Evolutionary conservation across 192 early-diverging fungal species (phyloP), one percentile per base, ranked within the genome.

Genomic region (Coemansia erecta): DNA sequence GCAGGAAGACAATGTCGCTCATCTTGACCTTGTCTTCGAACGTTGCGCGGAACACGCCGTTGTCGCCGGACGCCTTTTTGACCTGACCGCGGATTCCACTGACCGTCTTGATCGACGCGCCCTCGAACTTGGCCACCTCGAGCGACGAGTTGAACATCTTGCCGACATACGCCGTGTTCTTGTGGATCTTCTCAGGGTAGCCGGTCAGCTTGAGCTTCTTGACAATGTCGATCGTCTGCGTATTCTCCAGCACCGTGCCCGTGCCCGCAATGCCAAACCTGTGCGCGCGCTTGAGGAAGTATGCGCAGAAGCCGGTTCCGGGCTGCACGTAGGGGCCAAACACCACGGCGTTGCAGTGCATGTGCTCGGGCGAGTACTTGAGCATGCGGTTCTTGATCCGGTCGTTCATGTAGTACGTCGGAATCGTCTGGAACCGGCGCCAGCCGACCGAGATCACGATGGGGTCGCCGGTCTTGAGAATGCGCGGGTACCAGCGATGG

Each of bases 131-230:
- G 70, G 94, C 96, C 19, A 99, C 95, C 61, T 99, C 97, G 17
- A 99, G 82, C 41, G 90, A 73, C 24, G 91, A 89, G 39, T 90
- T 95, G 73, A 99, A 99, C 97, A 99, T 99, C 72, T 95, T 90
- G 78, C 91, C 93, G 65, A 99, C 83, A 61, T 98, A 96, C 22
- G 96, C 95, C 10, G 96, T 97, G 82, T 99, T 95, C 68, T 92
- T 94, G 84, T 88, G 92, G 52, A 99, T 89, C 75, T 98, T 97
- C 75, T 86, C 86, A 15, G 97, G 97, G 28, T 79, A 81, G 56
- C 97, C 97, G 0, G 93, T 97, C 58, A 99, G 83, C 82, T 99
- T 99, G 40, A 99, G 86, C 83, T 99, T 99, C 82, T 99, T 99
- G 68, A 98, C 97, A 68, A 99, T 87, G 64, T 98, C 94, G 21